Percentiles rank a stretch among this genome's conserved stretches.
These are phyloP conservation scores for Phytopythium boreale DNA, from an alignment of 352 stramenopile genomes.

Conservation along the genomic window DNA sequence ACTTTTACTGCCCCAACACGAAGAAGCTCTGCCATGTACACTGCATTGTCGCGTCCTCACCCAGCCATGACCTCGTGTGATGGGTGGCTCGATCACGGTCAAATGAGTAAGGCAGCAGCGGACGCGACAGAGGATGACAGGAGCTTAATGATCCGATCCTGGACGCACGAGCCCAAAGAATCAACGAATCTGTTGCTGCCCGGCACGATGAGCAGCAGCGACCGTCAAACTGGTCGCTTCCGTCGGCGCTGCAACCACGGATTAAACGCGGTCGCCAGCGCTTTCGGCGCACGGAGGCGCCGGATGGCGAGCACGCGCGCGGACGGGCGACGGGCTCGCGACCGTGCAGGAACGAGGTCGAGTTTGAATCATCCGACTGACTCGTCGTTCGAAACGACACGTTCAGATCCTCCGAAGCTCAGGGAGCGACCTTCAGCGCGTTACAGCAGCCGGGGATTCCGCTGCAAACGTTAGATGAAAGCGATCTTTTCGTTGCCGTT, in stretches of 20 bases:
- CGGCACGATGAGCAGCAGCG: not conserved
- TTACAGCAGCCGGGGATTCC: too few relatives aligned
- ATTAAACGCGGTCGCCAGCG: not conserved
- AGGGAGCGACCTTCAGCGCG: too few relatives aligned
- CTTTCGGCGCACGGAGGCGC: not conserved
- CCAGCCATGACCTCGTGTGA: too few relatives aligned
- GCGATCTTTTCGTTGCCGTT: too few relatives aligned
- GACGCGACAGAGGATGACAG: not conserved
- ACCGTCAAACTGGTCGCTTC: not conserved
- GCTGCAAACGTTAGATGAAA: too few relatives aligned
- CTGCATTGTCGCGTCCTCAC: too few relatives aligned
- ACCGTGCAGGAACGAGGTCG: not conserved
- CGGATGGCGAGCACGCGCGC: not conserved
- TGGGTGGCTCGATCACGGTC: not conserved
- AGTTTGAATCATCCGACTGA: not conserved
- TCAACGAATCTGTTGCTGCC: not conserved
- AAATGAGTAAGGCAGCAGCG: not conserved
- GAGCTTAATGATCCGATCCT: not conserved
- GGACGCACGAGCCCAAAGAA: not conserved
- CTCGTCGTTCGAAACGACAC: not conserved
- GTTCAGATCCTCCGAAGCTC: not conserved
- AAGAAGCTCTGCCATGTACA: too few relatives aligned
- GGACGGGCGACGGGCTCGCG: not conserved
- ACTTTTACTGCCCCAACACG: too few relatives aligned
- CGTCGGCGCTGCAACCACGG: not conserved